A percentile compares a stretch with the other conserved stretches of the same genome.
Conservation (phyloP, 345 rosid genomes). For the Citrus australasica region DNA sequence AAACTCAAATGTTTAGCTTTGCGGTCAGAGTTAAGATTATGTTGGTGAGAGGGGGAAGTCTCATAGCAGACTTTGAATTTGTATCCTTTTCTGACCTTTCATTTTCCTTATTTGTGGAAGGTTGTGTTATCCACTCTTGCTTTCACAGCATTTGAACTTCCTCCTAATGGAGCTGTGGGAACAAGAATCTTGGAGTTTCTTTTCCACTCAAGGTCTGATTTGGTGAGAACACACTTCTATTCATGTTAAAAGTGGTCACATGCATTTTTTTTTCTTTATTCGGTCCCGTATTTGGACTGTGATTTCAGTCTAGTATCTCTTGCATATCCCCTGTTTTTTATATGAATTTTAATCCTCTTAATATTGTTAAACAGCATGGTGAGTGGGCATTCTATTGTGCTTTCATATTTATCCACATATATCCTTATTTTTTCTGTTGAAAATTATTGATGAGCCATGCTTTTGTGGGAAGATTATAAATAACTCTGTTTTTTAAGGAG, state of each 20-base stretch:
- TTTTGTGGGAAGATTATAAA: no score
- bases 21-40: background rate
- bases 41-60: background rate
- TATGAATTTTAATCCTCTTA: no score
- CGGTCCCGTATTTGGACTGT: background rate
- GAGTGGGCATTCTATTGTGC: background rate
- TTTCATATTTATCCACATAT: no score
- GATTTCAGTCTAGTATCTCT: background rate
- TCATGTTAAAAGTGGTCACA: background rate
- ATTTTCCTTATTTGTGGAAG: slow-evolving; percentile 41
- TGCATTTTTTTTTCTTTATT: background rate
- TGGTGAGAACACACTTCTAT: slow-evolving; percentile 46
- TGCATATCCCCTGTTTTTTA: background rate
- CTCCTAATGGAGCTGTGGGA: slow-evolving; percentile 94
- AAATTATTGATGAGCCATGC: background rate
- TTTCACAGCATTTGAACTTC: slow-evolving; percentile 97
- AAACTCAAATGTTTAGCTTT: background rate
- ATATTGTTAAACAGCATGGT: no score
- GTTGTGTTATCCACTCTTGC: slow-evolving; percentile 89
- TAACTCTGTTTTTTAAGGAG: no score
- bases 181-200: slow-evolving; percentile 85
- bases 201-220: slow-evolving; percentile 85
- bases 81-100: slow-evolving; percentile 4
- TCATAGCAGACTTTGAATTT: background rate
- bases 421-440: background rate